These are phyloP conservation scores for Knufia petricola DNA, from an alignment of 2,329 filamentous ascomycete species.

Conservation along the genomic window DNA sequence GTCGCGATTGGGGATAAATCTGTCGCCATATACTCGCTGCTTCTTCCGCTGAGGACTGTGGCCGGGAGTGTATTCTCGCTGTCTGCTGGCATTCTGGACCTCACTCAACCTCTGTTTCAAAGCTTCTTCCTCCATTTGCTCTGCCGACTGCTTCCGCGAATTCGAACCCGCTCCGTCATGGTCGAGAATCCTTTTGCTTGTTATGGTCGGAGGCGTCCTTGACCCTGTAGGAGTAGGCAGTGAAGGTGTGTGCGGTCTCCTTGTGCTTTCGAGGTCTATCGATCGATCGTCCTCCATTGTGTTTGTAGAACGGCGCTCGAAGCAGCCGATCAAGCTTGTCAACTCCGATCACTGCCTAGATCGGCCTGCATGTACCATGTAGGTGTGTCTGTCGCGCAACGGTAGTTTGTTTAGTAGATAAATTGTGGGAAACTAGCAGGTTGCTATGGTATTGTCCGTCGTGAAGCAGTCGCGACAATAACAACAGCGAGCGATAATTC, in stretches of 20 bases:
- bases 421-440: background rate
- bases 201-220: slow-evolving; percentile 50
- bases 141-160: slow-evolving; percentile 31
- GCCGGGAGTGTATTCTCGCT: slow-evolving; percentile 52
- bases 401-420: background rate
- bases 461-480: slow-evolving; percentile 3
- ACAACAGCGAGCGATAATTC: background rate
- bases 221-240: slow-evolving; percentile 48
- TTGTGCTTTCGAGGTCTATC: slow-evolving; percentile 11
- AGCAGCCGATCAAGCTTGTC: background rate
- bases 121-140: slow-evolving; percentile 50
- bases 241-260: slow-evolving; percentile 33
- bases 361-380: background rate
- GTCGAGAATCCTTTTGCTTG: slow-evolving; percentile 34
- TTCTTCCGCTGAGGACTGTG: slow-evolving; percentile 60
- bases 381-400: background rate
- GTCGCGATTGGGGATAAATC: slow-evolving; percentile 89
- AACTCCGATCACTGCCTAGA: background rate
- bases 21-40: slow-evolving; percentile 55
- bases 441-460: slow-evolving; percentile 3
- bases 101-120: slow-evolving; percentile 53
- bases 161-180: slow-evolving; percentile 8
- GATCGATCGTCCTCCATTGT: slow-evolving; percentile 16
- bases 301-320: background rate
- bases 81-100: slow-evolving; percentile 50